These are phyloP conservation scores for Leishmania turanica DNA, from an alignment of 208 protist genomes.

Conservation along the genomic window DNA sequence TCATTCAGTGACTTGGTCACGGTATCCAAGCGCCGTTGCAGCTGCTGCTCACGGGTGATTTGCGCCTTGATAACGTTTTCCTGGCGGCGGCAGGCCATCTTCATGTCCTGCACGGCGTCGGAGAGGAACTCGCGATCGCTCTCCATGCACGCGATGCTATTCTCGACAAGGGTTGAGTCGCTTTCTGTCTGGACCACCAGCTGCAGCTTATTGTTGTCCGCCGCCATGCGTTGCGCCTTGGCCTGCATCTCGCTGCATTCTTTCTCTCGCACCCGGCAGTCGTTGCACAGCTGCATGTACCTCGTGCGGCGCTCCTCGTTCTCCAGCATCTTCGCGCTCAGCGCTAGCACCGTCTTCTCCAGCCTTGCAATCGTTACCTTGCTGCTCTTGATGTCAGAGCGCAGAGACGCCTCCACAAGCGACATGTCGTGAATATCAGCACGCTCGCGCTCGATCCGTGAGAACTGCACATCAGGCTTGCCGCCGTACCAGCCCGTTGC, in stretches of 20 bases:
- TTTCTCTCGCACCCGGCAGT: conserved; percentile 69
- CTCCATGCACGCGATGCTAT: conserved; percentile 68
- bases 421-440: conserved; percentile 67
- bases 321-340: conserved; percentile 44
- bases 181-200: conserved; percentile 41
- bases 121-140: conserved; percentile 77
- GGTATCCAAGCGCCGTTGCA: conserved; percentile 76
- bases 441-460: conserved; percentile 35
- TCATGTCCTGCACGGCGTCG: conserved; percentile 70
- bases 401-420: conserved; percentile 52
- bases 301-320: conserved; percentile 49
- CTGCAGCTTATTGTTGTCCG: conserved; percentile 35
- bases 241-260: conserved; percentile 69
- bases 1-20: conserved; percentile 77
- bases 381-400: conserved; percentile 62
- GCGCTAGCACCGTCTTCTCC: conserved; percentile 51
- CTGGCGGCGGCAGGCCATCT: conserved; percentile 64
- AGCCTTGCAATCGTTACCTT: conserved; percentile 72
- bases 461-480: conserved; percentile 47
- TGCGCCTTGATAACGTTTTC: conserved; percentile 85
- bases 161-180: conserved; percentile 53
- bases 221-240: conserved; percentile 51
- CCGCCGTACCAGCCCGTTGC: conserved; percentile 75
- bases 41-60: conserved; percentile 77
- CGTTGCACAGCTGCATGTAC: conserved; percentile 72